Base-by-base conservation (phyloP, 1,284 basidiomycete species). In the Afroboletus lepidellus region DNA sequence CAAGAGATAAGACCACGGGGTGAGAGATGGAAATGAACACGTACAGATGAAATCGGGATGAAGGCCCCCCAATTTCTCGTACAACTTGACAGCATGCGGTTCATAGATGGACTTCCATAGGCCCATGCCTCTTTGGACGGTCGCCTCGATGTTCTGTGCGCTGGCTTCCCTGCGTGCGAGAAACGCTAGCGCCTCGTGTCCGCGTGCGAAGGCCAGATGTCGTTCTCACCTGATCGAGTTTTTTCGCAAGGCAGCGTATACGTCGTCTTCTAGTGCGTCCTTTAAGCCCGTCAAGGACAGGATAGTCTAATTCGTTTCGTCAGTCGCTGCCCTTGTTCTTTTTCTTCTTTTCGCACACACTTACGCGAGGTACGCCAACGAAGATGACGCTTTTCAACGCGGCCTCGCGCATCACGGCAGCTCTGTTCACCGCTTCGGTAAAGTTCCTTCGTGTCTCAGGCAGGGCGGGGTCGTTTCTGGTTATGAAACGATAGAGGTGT, bases 321-420 rank as follows among this genome's bases (percentile, higher is more conserved):
- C 41, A 53, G 20, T 41, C 9, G n/a, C 27, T 24, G 46, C 18
- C 33, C 23, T 23, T 39, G 37, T 47, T 38, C 61, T 57, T 44
- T 55, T 23, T 27, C 39, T 45, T 46, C 38, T 60, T 57, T 43
- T 55, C 48, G 48, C 44, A 33, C 36, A 20, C 13, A 61, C 56
- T 60, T 57, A 92, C 90, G 71, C 91, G 82, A 59, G 93, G 92
- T 51, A 96, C 92, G 37, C 94, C 94, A 57, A 92, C 84, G 70
- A 97, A 94, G 59, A 94, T 91, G 65, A 89, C 86, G 63, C 92
- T 94, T 75, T 99, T 98, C 67, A 99, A 70, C 5, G 93, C 93
- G 9, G 90, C 84, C 75, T 99, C 96, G 47, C 96, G 83, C 84
- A 98, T 94, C 60, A 94, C 70, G 57, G 84, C 88, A 58, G 90